Base-by-base conservation (phyloP, 805 yeast species). In the Ogataea chonburiensis region DNA sequence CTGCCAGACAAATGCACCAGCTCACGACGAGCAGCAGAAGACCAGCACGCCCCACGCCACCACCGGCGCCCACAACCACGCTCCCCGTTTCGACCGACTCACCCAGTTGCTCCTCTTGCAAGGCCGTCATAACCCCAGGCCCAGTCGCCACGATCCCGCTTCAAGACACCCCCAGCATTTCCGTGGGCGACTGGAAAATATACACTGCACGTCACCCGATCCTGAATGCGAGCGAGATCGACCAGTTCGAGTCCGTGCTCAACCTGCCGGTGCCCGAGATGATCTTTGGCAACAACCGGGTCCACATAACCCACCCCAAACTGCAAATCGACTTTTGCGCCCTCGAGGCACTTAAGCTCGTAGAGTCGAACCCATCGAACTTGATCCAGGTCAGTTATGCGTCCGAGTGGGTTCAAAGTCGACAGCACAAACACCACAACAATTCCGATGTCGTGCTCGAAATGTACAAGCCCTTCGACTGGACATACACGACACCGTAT, bases 261-360 rank as follows among this genome's bases (percentile, higher is more conserved):
- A 79, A 79, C 11, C 76, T 91, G 43, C 95, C 98, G 0, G 63
- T 91, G 27, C 99, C 99, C 0, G 99, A 93, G 58, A 93, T 93
- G 98, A 88, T 93, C 5, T 93, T 93, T 63, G 98, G 98, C 7
- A 77, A 85, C 48, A 89, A 85, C 55, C 61, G 63, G 38, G 77
- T 88, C 8, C 72, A 68, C 61, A 22, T 75, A 7, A 42, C 40
- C 30, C 42, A 42, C 43, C 57, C 23, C 3, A 24, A 40, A 18
- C 54, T 58, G 17, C 50, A 45, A n/a, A 68, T 91, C 10, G 70
- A 67, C 27, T 88, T 89, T 61, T 81, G 84, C 54, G 81, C 96
- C 0, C 63, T 81, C 27, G 93, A 83, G 53, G 96, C 95, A 0
- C 60, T 84, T 36, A 75, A 71, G 40, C 52, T 64, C 26, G 89